A percentile compares a stretch with the other conserved stretches of the same genome.
phyloP scores from a whole-genome alignment of 1,139 yeast species.

The Lodderomyces parapsilosis region DNA sequence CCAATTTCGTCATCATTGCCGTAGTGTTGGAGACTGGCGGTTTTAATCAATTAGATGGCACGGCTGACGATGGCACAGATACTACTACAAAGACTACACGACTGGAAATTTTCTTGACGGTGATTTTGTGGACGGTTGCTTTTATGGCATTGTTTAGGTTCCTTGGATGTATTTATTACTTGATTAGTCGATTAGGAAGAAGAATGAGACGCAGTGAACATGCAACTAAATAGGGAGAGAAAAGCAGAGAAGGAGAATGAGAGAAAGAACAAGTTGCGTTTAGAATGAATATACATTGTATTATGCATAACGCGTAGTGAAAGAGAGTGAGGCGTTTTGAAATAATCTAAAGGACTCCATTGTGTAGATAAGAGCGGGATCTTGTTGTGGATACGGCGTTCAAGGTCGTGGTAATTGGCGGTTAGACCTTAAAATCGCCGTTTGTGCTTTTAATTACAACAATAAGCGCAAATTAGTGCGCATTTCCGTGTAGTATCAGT shows the following conservation, averaged over 20 bases:
- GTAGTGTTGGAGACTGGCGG: conserved; percentile 74
- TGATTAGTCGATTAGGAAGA: conserved; percentile 38
- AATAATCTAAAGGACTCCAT: no score
- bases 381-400: no score
- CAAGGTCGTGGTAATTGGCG: no score
- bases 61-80: conserved; percentile 8
- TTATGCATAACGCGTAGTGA: not conserved
- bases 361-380: not conserved
- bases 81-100: conserved; percentile 22
- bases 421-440: no score
- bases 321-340: no score
- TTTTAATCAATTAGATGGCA: conserved; percentile 34
- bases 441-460: no score
- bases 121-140: conserved; percentile 79
- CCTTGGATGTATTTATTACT: conserved; percentile 63
- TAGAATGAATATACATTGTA: no score
- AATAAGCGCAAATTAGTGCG: no score
- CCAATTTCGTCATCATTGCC: conserved; percentile 71
- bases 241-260: no score
- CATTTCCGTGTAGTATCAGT: no score
- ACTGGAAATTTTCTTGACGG: conserved; percentile 58
- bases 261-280: no score
- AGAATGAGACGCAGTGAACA: conserved; percentile 23
- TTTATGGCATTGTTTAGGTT: conserved; percentile 74
- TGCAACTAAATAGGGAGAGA: conserved; percentile 13